Conservation (phyloP, 1,139 yeast species). For the Suhomyces coccinellae region DNA sequence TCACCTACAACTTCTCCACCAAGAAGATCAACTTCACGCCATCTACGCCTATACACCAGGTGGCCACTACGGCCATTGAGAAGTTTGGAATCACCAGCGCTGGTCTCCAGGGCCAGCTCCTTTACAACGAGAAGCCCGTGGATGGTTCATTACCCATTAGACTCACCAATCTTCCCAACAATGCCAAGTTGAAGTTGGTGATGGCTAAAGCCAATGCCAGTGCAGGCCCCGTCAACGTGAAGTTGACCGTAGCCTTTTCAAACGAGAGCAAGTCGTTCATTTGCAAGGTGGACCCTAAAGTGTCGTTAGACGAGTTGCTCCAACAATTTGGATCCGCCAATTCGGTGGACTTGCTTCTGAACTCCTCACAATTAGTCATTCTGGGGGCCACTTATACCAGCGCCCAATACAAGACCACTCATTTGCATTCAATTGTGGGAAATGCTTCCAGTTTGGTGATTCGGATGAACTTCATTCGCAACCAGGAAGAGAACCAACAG, state of each 20-base stretch:
- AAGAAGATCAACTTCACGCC: conserved; percentile 29
- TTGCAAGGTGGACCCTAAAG: conserved; percentile 9
- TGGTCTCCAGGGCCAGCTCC: conserved; percentile 28
- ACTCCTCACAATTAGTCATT: conserved; percentile 13
- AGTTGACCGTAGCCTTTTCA: conserved; percentile 12
- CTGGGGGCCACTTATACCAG: conserved; percentile 13
- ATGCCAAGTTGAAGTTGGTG: conserved; percentile 29
- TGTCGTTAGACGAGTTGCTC: conserved; percentile 12
- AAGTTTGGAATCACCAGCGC: conserved; percentile 25
- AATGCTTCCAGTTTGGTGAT: conserved; percentile 21
- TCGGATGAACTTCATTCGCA: conserved; percentile 21
- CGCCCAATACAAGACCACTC: conserved; percentile 8
- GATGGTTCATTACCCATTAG: conserved; percentile 38
- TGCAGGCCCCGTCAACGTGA: conserved; percentile 12
- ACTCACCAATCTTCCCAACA: conserved; percentile 35
- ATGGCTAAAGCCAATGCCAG: conserved; percentile 13
- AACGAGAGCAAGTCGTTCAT: conserved; percentile 10
- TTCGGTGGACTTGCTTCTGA: conserved; percentile 7
- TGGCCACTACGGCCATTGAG: conserved; percentile 26
- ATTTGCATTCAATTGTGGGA: conserved; percentile 15
- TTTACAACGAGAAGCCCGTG: conserved; percentile 31
- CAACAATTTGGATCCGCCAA: conserved; percentile 10
- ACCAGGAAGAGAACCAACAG: conserved; percentile 13
- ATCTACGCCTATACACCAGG: conserved; percentile 31
- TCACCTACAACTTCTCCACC: conserved; percentile 20